Evolutionary conservation across 2,329 filamentous ascomycete species (phyloP), one percentile per base, ranked within the genome.

Genomic region (Beauveria australis): DNA sequence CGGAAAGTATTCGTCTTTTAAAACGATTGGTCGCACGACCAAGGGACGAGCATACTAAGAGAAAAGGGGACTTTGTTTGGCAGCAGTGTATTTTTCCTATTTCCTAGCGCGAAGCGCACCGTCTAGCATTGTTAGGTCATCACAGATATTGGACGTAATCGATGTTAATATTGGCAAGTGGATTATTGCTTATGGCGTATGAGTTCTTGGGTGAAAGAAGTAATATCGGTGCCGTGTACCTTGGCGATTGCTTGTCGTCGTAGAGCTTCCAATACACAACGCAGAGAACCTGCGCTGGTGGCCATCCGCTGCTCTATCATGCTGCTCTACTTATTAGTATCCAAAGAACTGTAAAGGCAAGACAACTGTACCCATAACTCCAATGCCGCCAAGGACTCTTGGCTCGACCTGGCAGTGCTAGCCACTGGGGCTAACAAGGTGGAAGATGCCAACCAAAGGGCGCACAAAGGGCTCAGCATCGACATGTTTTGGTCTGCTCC

Each of bases 21-120:
- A 82, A 72, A 84, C 81, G 18, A 73, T 84, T 49, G 82, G 82
- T 16, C 75, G 76, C 61, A 71, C 76, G 37, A 74, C 69, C 3
- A 71, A 70, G 19, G 78, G 78, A 26, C 60, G 59, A 30, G 64
- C 64, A 22, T 67, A 64, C 51, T 55, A 56, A 49, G 53, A 40
- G 5, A 28, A 12, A 14, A 14, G 22, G 19, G 22, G 43, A 22
- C n/a, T 44, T 49, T 55, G n/a, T 49, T 51, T 16, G 18, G 30
- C 18, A 22, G 41, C 16, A 24, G 55, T 55, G 53, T 60, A 33
- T 53, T 49, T 60, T 60, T 26, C 19, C 14, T 53, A 26, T 61
- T 44, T 51, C 52, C 22, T 49, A 28, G 53, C 53, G 46, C 47
- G n/a, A 55, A 37, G 47, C 47, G 37, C 40, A 40, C 46, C 28